Evolutionary conservation across 2,329 filamentous ascomycete genomes (phyloP).

Genomic region (Aureobasidium mangrovei): DNA sequence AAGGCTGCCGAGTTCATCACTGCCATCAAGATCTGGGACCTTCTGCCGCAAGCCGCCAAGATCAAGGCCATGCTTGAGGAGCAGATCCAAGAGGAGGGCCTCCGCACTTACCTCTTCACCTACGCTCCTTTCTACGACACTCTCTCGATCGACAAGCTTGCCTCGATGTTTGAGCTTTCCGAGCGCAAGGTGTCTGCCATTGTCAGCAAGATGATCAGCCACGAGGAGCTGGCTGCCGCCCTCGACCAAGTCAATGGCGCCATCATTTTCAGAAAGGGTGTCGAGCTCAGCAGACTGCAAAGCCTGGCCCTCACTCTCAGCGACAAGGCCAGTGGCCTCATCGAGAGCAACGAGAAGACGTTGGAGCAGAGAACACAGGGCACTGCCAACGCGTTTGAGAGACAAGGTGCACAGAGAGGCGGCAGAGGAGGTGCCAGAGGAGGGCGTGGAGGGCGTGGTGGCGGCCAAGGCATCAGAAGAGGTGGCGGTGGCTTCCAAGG

Average conservation of each 20-base stretch:
- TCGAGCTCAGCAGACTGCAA: constrained; percentile 92
- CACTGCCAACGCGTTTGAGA: constrained; percentile 88
- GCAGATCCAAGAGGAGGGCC: constrained; percentile 97
- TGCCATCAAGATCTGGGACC: constrained; percentile 99
- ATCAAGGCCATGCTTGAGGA: constrained; percentile 96
- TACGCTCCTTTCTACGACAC: constrained; percentile 99
- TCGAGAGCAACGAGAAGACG: constrained; percentile 95
- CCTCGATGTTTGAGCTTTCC: constrained; percentile 90
- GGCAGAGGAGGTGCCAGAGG: constrained; percentile 52
- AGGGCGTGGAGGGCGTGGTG: constrained; percentile 51
- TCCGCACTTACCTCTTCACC: constrained; percentile 97
- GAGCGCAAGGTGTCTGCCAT: constrained; percentile 87
- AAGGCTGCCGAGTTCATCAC: constrained; percentile 89
- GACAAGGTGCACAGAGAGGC: constrained; percentile 71
- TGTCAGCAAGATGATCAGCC: constrained; percentile 98
- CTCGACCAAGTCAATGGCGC: constrained; percentile 96
- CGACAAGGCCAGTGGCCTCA: constrained; percentile 92
- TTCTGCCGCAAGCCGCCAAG: constrained; percentile 84
- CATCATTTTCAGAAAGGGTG: constrained; percentile 98
- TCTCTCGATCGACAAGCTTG: constrained; percentile 73
- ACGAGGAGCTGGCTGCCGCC: constrained; percentile 92
- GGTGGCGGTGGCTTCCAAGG: constrained; percentile 77
- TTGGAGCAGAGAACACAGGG: constrained; percentile 95
- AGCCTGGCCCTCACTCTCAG: constrained; percentile 87
- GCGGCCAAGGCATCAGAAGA: constrained; percentile 57